Evolutionary conservation across 352 stramenopile species (phyloP), one percentile per base, ranked within the genome.

Genomic region (Globisporangium orthogonon): DNA sequence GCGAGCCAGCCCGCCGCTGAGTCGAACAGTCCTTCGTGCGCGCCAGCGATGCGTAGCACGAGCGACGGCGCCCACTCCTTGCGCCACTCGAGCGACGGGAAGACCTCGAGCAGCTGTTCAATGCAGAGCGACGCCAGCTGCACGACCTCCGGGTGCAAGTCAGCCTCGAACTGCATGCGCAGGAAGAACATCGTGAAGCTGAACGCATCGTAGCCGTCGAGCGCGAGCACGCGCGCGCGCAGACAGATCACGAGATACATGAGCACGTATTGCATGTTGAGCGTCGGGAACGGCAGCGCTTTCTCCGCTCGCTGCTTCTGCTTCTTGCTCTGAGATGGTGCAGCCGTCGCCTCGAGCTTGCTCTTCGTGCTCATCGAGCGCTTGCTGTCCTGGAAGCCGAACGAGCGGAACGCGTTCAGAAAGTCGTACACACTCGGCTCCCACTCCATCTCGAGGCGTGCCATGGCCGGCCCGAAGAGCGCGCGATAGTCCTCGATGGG

Each of bases 171-270:
- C 54, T 94, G 83, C 78, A 94, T 91, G 17, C 82, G 81, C 47
- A 94, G 54, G 55, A 94, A 91, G 48, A 94, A 94, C 71, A 91
- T 89, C 9, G 78, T 89, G 60, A 89, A 89, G 63, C 79, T 88
- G 64, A 90, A 91, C 10, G 80, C 76, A 50, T 94, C 83, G 60
- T 91, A 91, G 10, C 76, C 76, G 48, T 89, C 74, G 30, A 89
- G 63, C 11, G 57, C 74, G 13, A 94, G 65, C 11, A 7, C 14
- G 30, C 11, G 29, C 18, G 78, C 71, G 17, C 83, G 81, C 29
- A 94, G 63, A 53, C 71, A 84, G 33, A 91, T 52, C n/a, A 94
- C 69, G 23, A 94, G 60, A 46, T 87, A 90, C 60, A 76, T 77
- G 40, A 91, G 73, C 35, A 91, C 78, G 45, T 81, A 87, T 37